Base-by-base conservation (phyloP, 495 filamentous ascomycete genomes). In the Lichina pygmaea region DNA sequence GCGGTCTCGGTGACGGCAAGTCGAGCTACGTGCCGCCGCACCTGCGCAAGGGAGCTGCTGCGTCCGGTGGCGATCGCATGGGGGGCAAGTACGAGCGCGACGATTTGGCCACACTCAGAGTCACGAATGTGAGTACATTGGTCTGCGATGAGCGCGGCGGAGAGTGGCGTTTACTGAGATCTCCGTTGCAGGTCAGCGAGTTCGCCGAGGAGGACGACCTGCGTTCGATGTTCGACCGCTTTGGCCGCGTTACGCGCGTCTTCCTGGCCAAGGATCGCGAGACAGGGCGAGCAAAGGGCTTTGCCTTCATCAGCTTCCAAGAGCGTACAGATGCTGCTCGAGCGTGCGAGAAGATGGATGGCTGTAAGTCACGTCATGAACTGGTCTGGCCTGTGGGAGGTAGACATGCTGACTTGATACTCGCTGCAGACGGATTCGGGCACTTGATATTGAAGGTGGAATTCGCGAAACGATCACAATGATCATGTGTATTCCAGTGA, bases 191-290 rank as follows among this genome's bases (percentile, higher is more conserved):
- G 83, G 81, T 91, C 42, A 91, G 81, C 52, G 89, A 97, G 60
- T 80, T 94, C 66, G 91, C 91, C 46, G 89, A 97, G 61, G 89
- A 97, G 61, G 59, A 68, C 50, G 89, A 97, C 57, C 68, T 97
- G 44, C 79, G 89, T 54, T 85, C 91, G 62, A 85, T 97, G 69
- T 97, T 97, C 67, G 85, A 92, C 64, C 72, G 89, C 39, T 93
- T 89, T 61, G 89, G 89, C 54, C 80, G 83, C 53, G 91, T 97
- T 50, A 95, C 85, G 38, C 75, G 86, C 57, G 91, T 97, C 42
- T 97, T 95, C 69, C 60, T 97, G 50, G 89, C 89, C 50, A 93
- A 93, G 66, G 91, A 97, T 62, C 67, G 89, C 57, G 91, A 95
- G 43, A 95, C 91, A 34, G 78, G 81, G 46, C 57, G 83, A 52